Base-by-base conservation (phyloP, 1,284 basidiomycete genomes). In the Xerocomus minutiporus region DNA sequence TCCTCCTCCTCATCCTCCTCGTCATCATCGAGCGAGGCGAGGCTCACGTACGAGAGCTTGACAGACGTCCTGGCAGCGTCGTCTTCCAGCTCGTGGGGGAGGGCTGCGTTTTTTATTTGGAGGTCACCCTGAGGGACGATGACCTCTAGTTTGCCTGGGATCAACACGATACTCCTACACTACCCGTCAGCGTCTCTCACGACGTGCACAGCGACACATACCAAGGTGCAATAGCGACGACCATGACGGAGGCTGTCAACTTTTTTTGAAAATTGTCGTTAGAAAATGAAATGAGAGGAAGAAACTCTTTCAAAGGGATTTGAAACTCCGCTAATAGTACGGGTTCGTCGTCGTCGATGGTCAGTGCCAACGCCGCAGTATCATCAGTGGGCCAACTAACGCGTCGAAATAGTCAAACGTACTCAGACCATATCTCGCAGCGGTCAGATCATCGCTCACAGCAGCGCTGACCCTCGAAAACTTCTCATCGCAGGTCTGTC, bases 381-480 rank as follows among this genome's bases (percentile, higher is more conserved):
- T 34, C 42, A 39, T 48, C 23, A 23, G 17, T 26, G 41, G 25
- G 9, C 12, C 40, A 17, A 34, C 61, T 64, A 52, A 66, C 51
- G 47, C 39, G 52, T 46, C 53, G 39, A 15, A 6, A 36, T 58
- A 89, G 86, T 88, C 86, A 2, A 88, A 90, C 71, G 83, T 84
- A 9, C 81, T 99, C 48, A 82, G 96, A 63, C 95, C 96, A 4
- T 99, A 99, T 73, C 87, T 99, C 55, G 88, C 92, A 31, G 95
- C 95, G 35, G 96, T 99, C 48, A 81, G 97, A 59, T 91, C 93
- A 9, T 96, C 96, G 12, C 79, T 99, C 50, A 98, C 95, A 5
- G 96, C 96, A n/a, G 95, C 97, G 1, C 78, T 99, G 60, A 97
- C 95, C 0, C 79, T 99, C 51, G 91, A 97, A 75, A 94, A 97